Base-by-base conservation (phyloP, 179 eudicot genomes). In the Corrigiola litoralis region DNA sequence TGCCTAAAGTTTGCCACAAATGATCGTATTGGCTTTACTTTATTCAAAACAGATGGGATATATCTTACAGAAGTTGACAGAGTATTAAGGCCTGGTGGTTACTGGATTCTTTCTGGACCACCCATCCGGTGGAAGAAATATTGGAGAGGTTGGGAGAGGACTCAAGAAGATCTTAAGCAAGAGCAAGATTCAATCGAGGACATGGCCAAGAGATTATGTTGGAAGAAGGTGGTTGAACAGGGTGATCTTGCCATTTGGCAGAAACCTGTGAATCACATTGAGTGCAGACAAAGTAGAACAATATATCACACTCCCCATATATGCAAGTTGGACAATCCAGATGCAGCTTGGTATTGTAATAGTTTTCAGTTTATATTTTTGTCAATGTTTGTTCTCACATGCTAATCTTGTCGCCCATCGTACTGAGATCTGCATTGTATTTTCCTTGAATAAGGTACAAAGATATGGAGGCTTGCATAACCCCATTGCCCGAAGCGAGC, bases 41-140 rank as follows among this genome's bases (percentile, higher is more conserved):
- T 5, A 1, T 45, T 25, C 21, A 6, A 3, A 72, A 69, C 77
- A 91, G 97, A 80, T 77, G 98, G 98, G 58, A 1, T 92, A 67
- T 92, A 92, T 64, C 77, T 88, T 31, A 83, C 71, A 52, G 98
- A 92, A 80, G 96, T 91, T 55, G 97, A 91, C 66, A 83, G 97
- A 74, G 71, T 91, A 27, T 61, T 91, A 21, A 80, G 98, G 66
- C 98, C 98, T 0, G 96, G 98, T 58, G 98, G 96, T 18, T 92
- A 92, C 53, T 89, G 98, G 98, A 79, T 89, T 73, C 91, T 92
- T 28, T 92, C 98, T 17, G 98, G 98, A 17, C 98, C 98, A 42
- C 98, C 98, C 0, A 89, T 92, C 37, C 79, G 63, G 45, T 92
- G 91, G 94, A 80, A 79, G 76, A 74, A 66, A 31, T 80, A 86